phyloP scores from a whole-genome alignment of 148 eudicot genomes.

The Diospyros lotus region DNA sequence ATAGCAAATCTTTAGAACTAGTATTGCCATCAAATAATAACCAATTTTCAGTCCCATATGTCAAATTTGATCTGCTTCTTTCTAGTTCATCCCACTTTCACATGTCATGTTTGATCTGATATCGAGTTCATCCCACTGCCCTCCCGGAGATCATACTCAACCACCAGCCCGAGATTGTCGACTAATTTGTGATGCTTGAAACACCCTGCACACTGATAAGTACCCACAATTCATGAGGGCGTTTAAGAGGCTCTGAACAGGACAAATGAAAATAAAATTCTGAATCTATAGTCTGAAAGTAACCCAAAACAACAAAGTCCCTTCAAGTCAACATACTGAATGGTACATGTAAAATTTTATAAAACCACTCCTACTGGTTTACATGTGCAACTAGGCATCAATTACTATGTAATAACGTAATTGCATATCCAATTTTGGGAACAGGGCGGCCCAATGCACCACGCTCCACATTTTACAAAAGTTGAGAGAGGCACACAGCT shows the following conservation, averaged over 20 bases:
- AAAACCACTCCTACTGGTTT: background rate
- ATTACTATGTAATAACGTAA: background rate
- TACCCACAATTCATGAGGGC: constrained; percentile 9
- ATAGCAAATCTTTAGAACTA: background rate
- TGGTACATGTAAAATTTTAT: constrained; percentile 3
- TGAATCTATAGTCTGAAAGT: background rate
- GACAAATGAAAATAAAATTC: no score
- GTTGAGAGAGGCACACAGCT: no score
- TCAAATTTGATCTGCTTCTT: no score
- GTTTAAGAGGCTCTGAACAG: background rate
- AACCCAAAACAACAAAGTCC: background rate
- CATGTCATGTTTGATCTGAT: constrained; percentile 25
- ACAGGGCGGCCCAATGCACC: no score
- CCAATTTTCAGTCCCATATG: constrained; percentile 7
- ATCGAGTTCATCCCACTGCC: constrained; percentile 28
- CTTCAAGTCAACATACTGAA: background rate
- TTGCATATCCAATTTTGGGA: background rate
- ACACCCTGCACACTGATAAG: constrained; percentile 86
- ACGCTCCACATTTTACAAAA: no score
- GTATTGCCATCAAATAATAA: background rate
- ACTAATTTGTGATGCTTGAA: constrained; percentile 77
- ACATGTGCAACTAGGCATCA: background rate
- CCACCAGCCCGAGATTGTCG: constrained; percentile 86
- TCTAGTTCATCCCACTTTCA: background rate
- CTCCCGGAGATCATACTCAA: constrained; percentile 76